phyloP scores from a whole-genome alignment of 805 yeast genomes.

The Candida bentonensis region DNA sequence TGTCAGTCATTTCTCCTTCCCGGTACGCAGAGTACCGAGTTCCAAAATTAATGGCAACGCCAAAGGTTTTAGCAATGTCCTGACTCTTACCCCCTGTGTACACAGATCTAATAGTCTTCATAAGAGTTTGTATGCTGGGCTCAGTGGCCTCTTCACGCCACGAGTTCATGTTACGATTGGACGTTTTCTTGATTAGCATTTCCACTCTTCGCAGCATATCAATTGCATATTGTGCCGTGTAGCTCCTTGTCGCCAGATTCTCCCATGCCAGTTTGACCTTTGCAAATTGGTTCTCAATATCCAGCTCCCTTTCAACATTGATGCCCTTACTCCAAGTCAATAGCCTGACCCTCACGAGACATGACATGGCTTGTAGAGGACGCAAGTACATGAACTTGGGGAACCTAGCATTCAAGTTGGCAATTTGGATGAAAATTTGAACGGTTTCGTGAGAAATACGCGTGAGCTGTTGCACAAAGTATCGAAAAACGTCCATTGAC shows the following conservation, averaged over 20 bases:
- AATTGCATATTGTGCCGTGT: not conserved
- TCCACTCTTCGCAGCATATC: not conserved
- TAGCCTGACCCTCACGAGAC: not conserved
- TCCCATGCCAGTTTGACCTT: conserved; percentile 1
- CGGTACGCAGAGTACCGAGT: not conserved
- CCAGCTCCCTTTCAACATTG: not conserved
- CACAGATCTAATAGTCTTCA: not conserved
- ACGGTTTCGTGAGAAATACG: not conserved
- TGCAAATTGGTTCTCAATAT: not conserved
- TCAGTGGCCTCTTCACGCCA: not conserved
- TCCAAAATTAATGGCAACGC: too few relatives aligned
- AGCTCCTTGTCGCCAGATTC: conserved; percentile 1
- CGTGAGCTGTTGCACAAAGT: not conserved
- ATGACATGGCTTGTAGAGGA: not conserved
- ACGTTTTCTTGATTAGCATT: not conserved
- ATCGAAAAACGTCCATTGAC: not conserved
- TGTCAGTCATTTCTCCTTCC: not conserved
- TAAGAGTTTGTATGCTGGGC: not conserved
- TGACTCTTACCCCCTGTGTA: not conserved
- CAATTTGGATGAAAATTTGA: not conserved
- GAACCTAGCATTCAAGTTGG: not conserved
- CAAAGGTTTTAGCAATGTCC: too few relatives aligned
- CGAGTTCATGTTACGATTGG: not conserved
- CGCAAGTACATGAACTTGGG: not conserved
- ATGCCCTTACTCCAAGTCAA: not conserved